Conservation (phyloP, 106 monocot species). For the Dendrobium officinale region DNA sequence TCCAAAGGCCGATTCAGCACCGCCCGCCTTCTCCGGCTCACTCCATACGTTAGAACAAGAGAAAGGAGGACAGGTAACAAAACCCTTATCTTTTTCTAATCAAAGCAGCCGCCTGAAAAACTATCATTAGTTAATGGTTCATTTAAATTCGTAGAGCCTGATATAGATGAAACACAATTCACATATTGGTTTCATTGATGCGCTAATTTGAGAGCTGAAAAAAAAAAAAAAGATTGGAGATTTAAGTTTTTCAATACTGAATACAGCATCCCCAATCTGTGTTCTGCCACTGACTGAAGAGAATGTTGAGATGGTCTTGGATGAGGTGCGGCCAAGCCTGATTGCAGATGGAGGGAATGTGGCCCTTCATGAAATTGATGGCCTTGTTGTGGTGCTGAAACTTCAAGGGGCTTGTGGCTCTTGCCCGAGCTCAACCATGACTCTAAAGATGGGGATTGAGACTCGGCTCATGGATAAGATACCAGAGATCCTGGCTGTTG, state of each 20-base stretch:
- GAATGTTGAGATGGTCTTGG: constrained; percentile 84
- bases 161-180: no score
- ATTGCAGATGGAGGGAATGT: constrained; percentile 98
- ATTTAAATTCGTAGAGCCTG: no score
- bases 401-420: constrained; percentile 95
- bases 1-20: constrained; percentile 17
- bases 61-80: constrained; percentile 3
- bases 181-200: no score
- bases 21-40: neutral
- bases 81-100: neutral
- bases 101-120: neutral
- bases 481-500: constrained; percentile 71
- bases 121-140: no score
- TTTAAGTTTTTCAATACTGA: neutral
- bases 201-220: no score
- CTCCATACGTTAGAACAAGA: constrained; percentile 7
- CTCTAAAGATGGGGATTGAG: constrained; percentile 91
- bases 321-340: constrained; percentile 83
- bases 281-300: constrained; percentile 93
- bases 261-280: constrained; percentile 18
- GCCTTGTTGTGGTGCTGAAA: constrained; percentile 87
- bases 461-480: constrained; percentile 91
- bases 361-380: constrained; percentile 89
- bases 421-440: constrained; percentile 94
- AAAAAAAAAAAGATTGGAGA: no score